phyloP scores from a whole-genome alignment of 108 stramenopile genomes.

The Nannochloropsis gaditana region DNA sequence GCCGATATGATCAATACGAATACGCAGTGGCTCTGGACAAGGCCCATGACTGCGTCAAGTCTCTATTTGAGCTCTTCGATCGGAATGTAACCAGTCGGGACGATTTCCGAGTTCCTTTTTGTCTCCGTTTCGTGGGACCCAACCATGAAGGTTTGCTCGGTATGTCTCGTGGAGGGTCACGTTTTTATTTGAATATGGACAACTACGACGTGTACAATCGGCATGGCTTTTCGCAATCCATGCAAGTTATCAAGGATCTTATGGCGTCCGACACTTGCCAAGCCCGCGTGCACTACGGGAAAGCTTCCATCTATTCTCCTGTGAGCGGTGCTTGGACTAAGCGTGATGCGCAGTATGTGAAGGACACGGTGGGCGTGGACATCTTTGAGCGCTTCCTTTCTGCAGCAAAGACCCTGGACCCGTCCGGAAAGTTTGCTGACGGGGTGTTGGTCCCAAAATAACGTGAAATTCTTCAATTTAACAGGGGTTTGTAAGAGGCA shows the following conservation, averaged over 20 bases:
- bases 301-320: constrained; percentile 2
- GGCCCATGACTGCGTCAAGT: constrained; percentile 15
- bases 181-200: constrained; percentile 6
- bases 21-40: background rate
- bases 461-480: background rate
- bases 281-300: constrained; percentile 4
- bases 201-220: constrained; percentile 7
- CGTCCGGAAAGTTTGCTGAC: background rate
- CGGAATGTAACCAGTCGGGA: background rate
- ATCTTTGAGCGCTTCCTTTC: background rate
- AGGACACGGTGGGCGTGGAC: background rate
- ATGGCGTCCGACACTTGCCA: background rate
- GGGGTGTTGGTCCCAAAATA: background rate
- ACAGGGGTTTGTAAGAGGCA: background rate
- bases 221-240: background rate
- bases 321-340: background rate
- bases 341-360: background rate
- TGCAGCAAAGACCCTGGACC: background rate
- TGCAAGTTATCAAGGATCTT: background rate
- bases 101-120: constrained; percentile 18
- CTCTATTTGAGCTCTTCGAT: background rate
- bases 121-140: constrained; percentile 1
- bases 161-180: background rate
- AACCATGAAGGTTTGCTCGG: background rate
- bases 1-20: background rate